phyloP scores from a whole-genome alignment of 2,329 filamentous ascomycete species.

The Aureobasidium musti region DNA sequence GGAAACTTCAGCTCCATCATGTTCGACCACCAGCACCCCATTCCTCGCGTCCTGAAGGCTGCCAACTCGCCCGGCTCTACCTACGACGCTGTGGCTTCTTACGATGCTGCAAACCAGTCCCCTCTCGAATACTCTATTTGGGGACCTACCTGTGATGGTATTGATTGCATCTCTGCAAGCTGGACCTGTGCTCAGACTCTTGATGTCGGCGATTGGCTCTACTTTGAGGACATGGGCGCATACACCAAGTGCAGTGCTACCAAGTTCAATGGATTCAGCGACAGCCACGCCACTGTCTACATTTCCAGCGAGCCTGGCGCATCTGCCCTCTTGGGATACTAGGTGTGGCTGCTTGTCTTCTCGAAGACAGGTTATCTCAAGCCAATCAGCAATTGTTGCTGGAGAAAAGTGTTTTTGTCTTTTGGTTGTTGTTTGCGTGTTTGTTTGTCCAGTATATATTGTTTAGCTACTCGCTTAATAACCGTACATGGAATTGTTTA shows the following conservation, averaged over 20 bases:
- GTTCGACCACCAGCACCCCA: constrained; percentile 94
- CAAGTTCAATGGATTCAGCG: constrained; percentile 94
- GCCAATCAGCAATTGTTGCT: too few relatives aligned
- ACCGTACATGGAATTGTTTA: too few relatives aligned
- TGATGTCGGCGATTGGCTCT: constrained; percentile 95
- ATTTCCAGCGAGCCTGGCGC: constrained; percentile 92
- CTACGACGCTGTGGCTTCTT: constrained; percentile 31
- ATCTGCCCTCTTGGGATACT: constrained; percentile 63
- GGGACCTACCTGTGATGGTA: constrained; percentile 97
- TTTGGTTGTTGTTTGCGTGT: too few relatives aligned
- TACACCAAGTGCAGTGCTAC: constrained; percentile 99
- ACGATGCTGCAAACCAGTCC: constrained; percentile 48
- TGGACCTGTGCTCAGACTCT: constrained; percentile 75
- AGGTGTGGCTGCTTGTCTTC: not conserved
- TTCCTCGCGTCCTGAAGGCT: constrained; percentile 75
- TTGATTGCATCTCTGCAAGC: constrained; percentile 87
- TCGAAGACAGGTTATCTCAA: not conserved
- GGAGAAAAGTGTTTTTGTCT: too few relatives aligned
- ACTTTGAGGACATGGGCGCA: constrained; percentile 98
- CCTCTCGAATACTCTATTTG: constrained; percentile 88
- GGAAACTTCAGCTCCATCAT: constrained; percentile 99
- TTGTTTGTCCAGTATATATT: too few relatives aligned
- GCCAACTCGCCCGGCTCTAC: constrained; percentile 47
- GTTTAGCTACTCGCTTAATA: too few relatives aligned
- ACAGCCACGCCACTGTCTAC: constrained; percentile 90